Evolutionary conservation across 345 rosid species (phyloP), one percentile per base, ranked within the genome.

Genomic region (Balakata baccata): DNA sequence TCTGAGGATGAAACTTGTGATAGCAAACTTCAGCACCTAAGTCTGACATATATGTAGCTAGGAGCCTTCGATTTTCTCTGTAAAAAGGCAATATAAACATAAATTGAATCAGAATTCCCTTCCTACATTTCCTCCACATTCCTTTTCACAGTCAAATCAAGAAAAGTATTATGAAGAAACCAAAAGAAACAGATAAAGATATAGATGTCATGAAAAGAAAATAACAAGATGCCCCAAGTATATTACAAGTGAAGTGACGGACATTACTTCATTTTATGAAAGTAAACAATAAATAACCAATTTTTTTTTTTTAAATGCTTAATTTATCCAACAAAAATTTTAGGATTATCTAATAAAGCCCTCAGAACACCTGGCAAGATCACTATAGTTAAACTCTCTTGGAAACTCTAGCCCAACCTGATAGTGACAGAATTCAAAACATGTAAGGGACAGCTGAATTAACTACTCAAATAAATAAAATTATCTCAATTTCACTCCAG

Each of bases 21-120:
- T 82, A 83, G 79, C 86, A 82, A 74, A 89, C 92, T 89, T 95
- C 96, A 57, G 96, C 96, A 79, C 90, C 97, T 87, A 91, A 76
- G 64, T 85, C 83, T 43, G 88, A 89, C 83, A 92, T 86, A 75
- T 87, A 89, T 17, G 76, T 78, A 18, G 89, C 89, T 66, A 92
- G 39, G 66, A 92, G 77, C 85, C 79, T 81, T 72, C 82, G 88
- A 64, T 84, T 85, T 86, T 83, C 94, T 70, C 92, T 93, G 73
- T 77, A 75, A 51, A 37, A 16, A n/a, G 75, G 49, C 3, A 49
- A 39, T 8, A 51, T 69, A 18, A 77, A 73, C 37, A 68, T 54
- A 25, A 77, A 77, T 47, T 34, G 29, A 7, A 49, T 64, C 59
- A 71, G 23, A 47, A 16, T 25, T 16, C 10, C 29, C 34, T 53